Conservation (phyloP, 2,329 filamentous ascomycete genomes). For the Chaetomium sp. region DNA sequence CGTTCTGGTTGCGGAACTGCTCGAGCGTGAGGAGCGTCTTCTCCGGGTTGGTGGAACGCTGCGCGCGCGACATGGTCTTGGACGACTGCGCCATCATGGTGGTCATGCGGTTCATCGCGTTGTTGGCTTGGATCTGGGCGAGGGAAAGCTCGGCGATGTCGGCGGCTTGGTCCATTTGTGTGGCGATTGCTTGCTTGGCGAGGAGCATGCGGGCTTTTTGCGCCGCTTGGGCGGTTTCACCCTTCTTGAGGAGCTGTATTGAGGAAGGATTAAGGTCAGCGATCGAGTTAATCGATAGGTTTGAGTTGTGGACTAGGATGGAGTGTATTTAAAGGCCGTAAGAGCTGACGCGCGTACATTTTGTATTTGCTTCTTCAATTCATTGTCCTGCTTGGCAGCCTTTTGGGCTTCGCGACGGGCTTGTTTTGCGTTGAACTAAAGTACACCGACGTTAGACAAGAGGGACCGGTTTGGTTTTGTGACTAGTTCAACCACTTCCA, state of each 20-base stretch:
- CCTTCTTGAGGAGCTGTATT: conserved; percentile 50
- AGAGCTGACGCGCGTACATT: conserved; percentile 32
- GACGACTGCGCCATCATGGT: conserved; percentile 57
- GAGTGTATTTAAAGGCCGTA: background rate
- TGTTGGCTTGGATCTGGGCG: conserved; percentile 58
- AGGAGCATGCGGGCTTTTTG: conserved; percentile 58
- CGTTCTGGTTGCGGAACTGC: conserved; percentile 56
- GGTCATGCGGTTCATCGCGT: conserved; percentile 59
- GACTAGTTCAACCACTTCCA: background rate
- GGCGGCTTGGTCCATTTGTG: conserved; percentile 59
- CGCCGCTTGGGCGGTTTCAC: conserved; percentile 56
- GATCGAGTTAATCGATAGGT: background rate
- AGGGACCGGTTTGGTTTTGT: background rate
- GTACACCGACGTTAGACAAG: background rate
- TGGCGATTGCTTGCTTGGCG: conserved; percentile 54
- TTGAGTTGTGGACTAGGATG: background rate
- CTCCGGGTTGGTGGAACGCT: conserved; percentile 54
- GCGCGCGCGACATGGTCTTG: conserved; percentile 51
- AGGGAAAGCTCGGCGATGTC: conserved; percentile 57
- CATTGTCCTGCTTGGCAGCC: conserved; percentile 53
- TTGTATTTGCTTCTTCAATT: conserved; percentile 58
- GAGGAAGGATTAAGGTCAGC: background rate
- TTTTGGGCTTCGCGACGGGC: conserved; percentile 55
- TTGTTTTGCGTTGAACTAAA: conserved; percentile 54
- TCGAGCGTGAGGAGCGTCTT: conserved; percentile 55